phyloP scores from a whole-genome alignment of 441 rosid species.

The Lepidium campestre region DNA sequence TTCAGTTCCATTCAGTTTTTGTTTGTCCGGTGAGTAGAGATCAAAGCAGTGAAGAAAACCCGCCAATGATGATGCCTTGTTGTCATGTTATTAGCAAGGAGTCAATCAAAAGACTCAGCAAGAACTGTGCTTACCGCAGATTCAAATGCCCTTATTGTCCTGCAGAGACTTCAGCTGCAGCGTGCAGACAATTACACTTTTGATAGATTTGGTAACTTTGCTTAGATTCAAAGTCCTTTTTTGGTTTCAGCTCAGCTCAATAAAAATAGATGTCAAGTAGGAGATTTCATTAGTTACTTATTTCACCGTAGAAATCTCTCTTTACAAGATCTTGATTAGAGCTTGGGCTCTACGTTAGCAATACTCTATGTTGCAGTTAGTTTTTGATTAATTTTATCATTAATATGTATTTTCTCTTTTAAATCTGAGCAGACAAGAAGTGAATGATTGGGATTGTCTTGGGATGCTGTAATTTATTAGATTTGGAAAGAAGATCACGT shows the following conservation, averaged over 20 bases:
- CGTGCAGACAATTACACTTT: slow-evolving; percentile 41
- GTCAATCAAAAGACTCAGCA: slow-evolving; percentile 48
- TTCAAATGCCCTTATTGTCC: slow-evolving; percentile 65
- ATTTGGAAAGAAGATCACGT: slow-evolving; percentile 13
- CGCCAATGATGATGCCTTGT: slow-evolving; percentile 55
- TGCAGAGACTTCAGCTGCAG: slow-evolving; percentile 23
- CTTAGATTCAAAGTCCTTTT: not conserved
- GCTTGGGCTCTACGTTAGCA: not conserved
- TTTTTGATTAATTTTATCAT: not conserved
- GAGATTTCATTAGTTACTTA: not conserved
- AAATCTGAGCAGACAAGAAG: not conserved
- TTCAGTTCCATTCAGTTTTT: slow-evolving; percentile 53
- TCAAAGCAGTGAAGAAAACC: slow-evolving; percentile 51
- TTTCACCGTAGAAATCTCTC: not conserved
- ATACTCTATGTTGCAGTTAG: not conserved
- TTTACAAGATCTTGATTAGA: not conserved
- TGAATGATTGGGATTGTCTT: not conserved
- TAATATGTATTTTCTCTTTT: not conserved
- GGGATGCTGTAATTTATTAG: not conserved
- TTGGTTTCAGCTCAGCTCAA: not conserved
- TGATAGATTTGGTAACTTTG: slow-evolving; percentile 10
- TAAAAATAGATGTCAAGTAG: not conserved
- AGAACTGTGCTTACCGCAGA: slow-evolving; percentile 31
- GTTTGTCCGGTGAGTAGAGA: slow-evolving; percentile 67
- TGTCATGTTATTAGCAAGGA: slow-evolving; percentile 59